These are phyloP conservation scores for Berberis thunbergii DNA, from an alignment of 164 flowering plant species.

Conservation along the genomic window DNA sequence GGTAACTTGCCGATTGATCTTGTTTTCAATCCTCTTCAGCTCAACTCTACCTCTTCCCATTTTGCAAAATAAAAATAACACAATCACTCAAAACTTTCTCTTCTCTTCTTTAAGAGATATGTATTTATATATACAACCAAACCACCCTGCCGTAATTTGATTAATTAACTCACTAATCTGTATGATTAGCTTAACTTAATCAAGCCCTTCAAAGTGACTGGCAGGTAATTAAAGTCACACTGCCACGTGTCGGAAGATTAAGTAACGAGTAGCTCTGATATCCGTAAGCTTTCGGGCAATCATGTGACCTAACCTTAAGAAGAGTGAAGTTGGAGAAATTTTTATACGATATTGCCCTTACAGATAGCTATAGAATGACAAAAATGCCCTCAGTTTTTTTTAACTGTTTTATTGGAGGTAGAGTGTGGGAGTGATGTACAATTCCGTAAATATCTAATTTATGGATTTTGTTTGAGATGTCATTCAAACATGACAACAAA, in stretches of 20 bases:
- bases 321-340: background rate
- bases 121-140: too few species aligned
- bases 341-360: background rate
- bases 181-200: too few species aligned
- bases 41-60: conserved; percentile 95
- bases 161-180: too few species aligned
- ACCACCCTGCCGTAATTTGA: too few species aligned
- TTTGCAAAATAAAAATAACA: background rate
- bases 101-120: too few species aligned
- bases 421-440: too few species aligned
- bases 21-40: conserved; percentile 91
- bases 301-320: conserved; percentile 37
- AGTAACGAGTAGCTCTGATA: conserved; percentile 13
- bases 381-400: background rate
- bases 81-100: too few species aligned
- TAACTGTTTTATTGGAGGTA: background rate
- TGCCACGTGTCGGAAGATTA: conserved; percentile 23
- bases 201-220: too few species aligned
- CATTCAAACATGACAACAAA: too few species aligned
- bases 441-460: background rate
- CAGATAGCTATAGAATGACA: too few species aligned
- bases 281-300: conserved; percentile 20
- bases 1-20: conserved; percentile 86
- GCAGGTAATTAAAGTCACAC: background rate
- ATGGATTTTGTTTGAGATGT: too few species aligned